Percentiles rank a stretch among this genome's conserved stretches.
phyloP scores from a whole-genome alignment of 495 filamentous ascomycete species.

The Hypoxylon intermedium region DNA sequence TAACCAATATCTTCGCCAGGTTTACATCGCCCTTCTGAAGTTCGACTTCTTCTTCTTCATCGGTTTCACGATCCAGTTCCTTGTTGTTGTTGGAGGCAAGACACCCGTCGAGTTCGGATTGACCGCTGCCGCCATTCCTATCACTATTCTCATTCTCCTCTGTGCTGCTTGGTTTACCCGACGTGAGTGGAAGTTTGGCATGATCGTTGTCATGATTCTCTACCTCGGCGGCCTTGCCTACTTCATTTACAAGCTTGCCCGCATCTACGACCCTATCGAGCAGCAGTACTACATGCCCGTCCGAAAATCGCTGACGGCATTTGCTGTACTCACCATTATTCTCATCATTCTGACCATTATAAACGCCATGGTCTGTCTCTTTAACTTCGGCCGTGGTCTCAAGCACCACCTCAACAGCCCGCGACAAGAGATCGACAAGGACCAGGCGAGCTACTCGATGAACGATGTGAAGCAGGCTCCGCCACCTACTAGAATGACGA shows the following conservation, averaged over 20 bases:
- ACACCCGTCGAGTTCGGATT: constrained; percentile 78
- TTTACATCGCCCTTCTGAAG: constrained; percentile 96
- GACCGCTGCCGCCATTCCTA: constrained; percentile 85
- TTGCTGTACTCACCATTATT: constrained; percentile 89
- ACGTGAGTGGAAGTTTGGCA: constrained; percentile 79
- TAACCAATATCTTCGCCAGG: constrained; percentile 66
- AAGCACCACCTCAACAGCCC: constrained; percentile 82
- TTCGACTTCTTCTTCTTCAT: constrained; percentile 99
- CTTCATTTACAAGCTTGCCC: constrained; percentile 96
- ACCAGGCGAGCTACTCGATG: constrained; percentile 73
- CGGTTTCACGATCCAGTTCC: constrained; percentile 95
- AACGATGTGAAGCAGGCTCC: constrained; percentile 64
- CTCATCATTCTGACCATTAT: constrained; percentile 88
- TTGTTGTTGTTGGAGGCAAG: constrained; percentile 82
- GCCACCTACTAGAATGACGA: constrained; percentile 80
- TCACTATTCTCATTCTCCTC: constrained; percentile 87
- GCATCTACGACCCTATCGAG: constrained; percentile 79
- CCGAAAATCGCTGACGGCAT: constrained; percentile 81
- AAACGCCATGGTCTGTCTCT: constrained; percentile 84
- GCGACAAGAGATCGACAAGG: constrained; percentile 72
- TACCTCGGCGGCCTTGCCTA: constrained; percentile 92
- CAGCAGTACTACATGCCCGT: constrained; percentile 71
- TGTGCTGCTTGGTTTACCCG: constrained; percentile 84
- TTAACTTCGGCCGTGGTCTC: constrained; percentile 89
- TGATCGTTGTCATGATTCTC: constrained; percentile 78